Percentiles rank a stretch among this genome's conserved stretches.
Conservation (phyloP, 305 asterid genomes). For the Solanum hybrid region DNA sequence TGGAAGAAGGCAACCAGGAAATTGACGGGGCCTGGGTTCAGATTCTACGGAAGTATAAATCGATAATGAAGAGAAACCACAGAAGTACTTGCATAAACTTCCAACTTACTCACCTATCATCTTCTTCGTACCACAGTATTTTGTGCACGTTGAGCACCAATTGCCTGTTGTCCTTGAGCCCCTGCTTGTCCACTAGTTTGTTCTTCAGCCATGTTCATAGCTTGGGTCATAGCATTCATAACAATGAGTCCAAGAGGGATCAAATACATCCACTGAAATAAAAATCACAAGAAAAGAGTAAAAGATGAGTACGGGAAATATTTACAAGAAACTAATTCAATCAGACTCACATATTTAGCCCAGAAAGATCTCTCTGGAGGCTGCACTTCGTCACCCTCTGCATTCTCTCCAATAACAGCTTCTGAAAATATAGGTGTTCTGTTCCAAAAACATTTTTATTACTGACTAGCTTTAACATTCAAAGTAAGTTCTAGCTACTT, state of each 20-base stretch:
- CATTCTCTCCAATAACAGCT: constrained; percentile 50
- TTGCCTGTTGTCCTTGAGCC: constrained; percentile 41
- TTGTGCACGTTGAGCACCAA: constrained; percentile 55
- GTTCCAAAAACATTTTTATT: constrained; percentile 22
- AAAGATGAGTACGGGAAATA: neutral
- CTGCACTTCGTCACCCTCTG: constrained; percentile 56
- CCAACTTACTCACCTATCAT: constrained; percentile 23
- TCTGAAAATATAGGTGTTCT: constrained; percentile 84
- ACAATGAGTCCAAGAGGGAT: constrained; percentile 82
- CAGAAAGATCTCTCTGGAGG: constrained; percentile 92
- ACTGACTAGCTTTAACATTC: neutral
- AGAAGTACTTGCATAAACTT: neutral
- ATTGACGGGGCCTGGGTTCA: neutral
- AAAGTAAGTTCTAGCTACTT: neutral
- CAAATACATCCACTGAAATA: constrained; percentile 92
- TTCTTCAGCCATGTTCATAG: constrained; percentile 89
- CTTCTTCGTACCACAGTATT: constrained; percentile 71
- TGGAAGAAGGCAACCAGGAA: neutral
- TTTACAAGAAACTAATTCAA: neutral
- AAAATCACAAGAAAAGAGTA: neutral
- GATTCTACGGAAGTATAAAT: neutral
- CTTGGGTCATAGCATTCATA: constrained; percentile 95
- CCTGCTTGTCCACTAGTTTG: constrained; percentile 63
- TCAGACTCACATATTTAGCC: constrained; percentile 85
- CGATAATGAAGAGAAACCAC: neutral